These are phyloP conservation scores for Primulina tabacum DNA, from an alignment of 257 asterid species.

Conservation along the genomic window DNA sequence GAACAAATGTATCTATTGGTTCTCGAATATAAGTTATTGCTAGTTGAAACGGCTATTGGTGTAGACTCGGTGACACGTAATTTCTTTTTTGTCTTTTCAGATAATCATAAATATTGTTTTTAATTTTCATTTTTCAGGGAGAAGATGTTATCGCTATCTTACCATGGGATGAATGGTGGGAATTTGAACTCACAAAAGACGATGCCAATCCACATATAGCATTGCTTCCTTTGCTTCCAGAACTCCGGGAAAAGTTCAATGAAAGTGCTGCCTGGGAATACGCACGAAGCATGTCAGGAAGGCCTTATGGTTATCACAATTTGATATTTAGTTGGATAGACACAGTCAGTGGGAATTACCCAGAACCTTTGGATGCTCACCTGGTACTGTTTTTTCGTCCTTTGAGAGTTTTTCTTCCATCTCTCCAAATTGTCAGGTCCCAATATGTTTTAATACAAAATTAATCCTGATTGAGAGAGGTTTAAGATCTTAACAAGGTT, in stretches of 20 bases:
- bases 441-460: background rate
- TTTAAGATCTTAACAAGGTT: too few relatives aligned
- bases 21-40: constrained; percentile 1
- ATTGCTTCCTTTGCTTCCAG: constrained; percentile 76
- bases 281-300: constrained; percentile 76
- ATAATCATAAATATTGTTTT: background rate
- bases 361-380: constrained; percentile 81
- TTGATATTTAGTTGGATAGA: constrained; percentile 95
- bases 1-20: constrained; percentile 15
- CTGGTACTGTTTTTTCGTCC: constrained; percentile 46
- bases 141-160: constrained; percentile 72
- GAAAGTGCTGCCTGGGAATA: constrained; percentile 91
- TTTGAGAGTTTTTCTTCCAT: constrained; percentile 8
- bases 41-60: constrained; percentile 2
- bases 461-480: background rate
- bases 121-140: constrained; percentile 45
- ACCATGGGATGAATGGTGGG: constrained; percentile 98
- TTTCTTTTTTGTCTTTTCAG: constrained; percentile 6
- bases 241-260: constrained; percentile 73
- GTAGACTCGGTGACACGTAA: background rate
- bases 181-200: constrained; percentile 71
- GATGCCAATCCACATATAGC: constrained; percentile 84
- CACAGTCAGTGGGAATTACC: constrained; percentile 71
- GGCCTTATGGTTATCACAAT: constrained; percentile 89
- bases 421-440: background rate